A percentile compares a stretch with the other conserved stretches of the same genome.
Evolutionary conservation across 1,139 yeast genomes (phyloP).

Genomic region (Sugiyamaella paludigena): DNA sequence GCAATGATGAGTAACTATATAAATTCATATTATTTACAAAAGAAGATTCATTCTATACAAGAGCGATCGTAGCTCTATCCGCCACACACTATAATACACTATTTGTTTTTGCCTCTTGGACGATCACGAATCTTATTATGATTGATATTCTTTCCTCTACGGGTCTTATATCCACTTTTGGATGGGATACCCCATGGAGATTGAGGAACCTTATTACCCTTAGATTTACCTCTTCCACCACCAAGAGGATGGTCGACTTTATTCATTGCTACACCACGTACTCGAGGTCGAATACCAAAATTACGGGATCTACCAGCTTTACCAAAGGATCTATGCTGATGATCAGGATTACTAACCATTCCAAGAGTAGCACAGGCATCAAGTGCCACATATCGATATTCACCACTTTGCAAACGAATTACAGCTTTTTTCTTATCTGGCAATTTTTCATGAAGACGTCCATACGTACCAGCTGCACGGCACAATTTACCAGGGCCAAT

Average conservation of each 20-base stretch:
- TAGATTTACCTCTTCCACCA: conserved; percentile 99
- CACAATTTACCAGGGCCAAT: conserved; percentile 90
- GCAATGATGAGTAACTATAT: background rate
- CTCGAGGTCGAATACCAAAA: conserved; percentile 90
- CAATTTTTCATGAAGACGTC: conserved; percentile 77
- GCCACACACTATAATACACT: conserved; percentile 2
- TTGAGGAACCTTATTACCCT: conserved; percentile 90
- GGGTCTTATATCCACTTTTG: conserved; percentile 91
- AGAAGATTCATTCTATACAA: too few species aligned
- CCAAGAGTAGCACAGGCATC: conserved; percentile 95
- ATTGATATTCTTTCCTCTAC: conserved; percentile 83
- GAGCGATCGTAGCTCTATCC: too few species aligned
- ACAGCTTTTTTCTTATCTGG: conserved; percentile 71
- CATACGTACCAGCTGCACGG: conserved; percentile 93
- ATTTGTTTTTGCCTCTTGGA: conserved; percentile 37
- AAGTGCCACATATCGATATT: conserved; percentile 81
- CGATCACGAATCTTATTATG: conserved; percentile 77
- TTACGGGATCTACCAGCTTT: conserved; percentile 96
- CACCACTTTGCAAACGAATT: conserved; percentile 84
- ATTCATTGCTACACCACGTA: conserved; percentile 98
- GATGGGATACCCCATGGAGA: conserved; percentile 95
- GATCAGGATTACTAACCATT: conserved; percentile 90
- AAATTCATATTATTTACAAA: background rate
- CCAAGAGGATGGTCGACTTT: conserved; percentile 98
- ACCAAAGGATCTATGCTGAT: conserved; percentile 86